phyloP scores from a whole-genome alignment of 768 basidiomycete genomes.

The Russula ochroleuca region DNA sequence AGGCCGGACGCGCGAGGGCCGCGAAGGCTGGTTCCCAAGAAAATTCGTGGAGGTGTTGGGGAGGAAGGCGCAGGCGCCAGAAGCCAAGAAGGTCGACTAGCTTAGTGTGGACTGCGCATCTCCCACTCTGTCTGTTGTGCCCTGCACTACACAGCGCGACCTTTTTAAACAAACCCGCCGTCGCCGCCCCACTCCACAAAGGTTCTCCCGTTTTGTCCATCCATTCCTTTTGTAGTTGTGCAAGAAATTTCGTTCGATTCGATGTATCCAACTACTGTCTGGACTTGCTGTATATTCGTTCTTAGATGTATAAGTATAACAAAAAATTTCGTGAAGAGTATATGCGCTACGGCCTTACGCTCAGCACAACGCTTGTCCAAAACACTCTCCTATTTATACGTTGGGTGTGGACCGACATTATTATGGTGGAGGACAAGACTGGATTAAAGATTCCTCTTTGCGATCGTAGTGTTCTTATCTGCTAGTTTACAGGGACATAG shows the following conservation, averaged over 20 bases:
- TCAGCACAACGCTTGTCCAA: too few relatives aligned
- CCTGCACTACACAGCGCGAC: too few relatives aligned
- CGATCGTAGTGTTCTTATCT: constrained; percentile 14
- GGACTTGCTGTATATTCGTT: background rate
- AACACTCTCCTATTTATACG: too few relatives aligned
- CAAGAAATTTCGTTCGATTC: background rate
- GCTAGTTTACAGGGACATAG: constrained; percentile 21
- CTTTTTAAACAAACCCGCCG: too few relatives aligned
- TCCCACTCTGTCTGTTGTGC: too few relatives aligned
- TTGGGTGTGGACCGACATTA: background rate
- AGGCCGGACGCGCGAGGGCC: constrained; percentile 85
- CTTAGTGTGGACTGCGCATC: constrained; percentile 5
- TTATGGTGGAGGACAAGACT: background rate
- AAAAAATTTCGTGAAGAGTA: too few relatives aligned
- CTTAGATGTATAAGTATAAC: background rate
- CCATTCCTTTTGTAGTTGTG: background rate
- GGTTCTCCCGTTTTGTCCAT: background rate
- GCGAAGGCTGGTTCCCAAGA: constrained; percentile 91
- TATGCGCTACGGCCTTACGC: too few relatives aligned
- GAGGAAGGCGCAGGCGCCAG: constrained; percentile 35
- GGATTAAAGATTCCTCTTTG: constrained; percentile 15
- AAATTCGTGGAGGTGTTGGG: constrained; percentile 80
- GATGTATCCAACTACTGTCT: background rate
- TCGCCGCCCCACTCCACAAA: background rate
- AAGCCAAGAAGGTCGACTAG: constrained; percentile 42